Conservation (phyloP, 1,284 basidiomycete species). For the Boletus hoseneyae region DNA sequence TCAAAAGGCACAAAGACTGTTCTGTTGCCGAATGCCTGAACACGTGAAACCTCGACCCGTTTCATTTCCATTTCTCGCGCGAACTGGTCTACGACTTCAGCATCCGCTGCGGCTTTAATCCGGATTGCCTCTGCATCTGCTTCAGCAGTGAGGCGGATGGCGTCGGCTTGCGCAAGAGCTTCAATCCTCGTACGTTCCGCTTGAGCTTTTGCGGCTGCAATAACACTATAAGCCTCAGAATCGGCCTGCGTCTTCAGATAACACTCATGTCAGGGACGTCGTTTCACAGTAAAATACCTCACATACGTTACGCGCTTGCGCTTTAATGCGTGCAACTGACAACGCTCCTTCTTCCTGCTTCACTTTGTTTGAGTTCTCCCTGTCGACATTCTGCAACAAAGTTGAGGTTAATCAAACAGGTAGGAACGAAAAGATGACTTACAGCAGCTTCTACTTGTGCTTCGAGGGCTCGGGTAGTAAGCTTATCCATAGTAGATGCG, state of each 20-base stretch:
- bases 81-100: conserved; percentile 57
- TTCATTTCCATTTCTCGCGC: conserved; percentile 73
- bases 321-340: conserved; percentile 71
- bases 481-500: conserved; percentile 77
- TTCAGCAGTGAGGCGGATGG: conserved; percentile 64
- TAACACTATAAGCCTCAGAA: conserved; percentile 66
- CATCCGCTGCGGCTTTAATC: conserved; percentile 61
- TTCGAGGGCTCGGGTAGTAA: conserved; percentile 76
- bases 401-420: background rate
- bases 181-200: conserved; percentile 68
- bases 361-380: conserved; percentile 81
- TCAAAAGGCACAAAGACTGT: conserved; percentile 71
- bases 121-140: conserved; percentile 70
- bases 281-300: background rate
- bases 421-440: conserved; percentile 25
- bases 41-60: conserved; percentile 59
- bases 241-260: conserved; percentile 58
- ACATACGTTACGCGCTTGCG: conserved; percentile 57
- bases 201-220: conserved; percentile 71
- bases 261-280: conserved; percentile 10
- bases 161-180: conserved; percentile 69
- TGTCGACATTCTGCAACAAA: conserved; percentile 61
- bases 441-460: conserved; percentile 82
- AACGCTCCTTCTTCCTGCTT: conserved; percentile 78
- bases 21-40: conserved; percentile 64